Conservation (phyloP, 257 asterid genomes). For the Solanum tarapatanum region DNA sequence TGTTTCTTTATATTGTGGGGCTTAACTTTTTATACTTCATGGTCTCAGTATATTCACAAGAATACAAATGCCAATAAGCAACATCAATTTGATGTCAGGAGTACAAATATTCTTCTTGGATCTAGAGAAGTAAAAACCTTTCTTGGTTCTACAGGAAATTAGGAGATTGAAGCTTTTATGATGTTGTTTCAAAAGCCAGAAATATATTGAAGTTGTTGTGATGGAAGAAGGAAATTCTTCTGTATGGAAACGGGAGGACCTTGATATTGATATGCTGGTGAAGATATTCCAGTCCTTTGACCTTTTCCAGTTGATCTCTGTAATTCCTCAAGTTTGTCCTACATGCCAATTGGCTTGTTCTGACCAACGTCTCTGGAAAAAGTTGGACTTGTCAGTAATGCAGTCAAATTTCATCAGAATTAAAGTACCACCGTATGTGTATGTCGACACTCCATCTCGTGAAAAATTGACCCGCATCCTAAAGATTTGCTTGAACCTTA, state of each 20-base stretch:
- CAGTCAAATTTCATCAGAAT: slow-evolving; percentile 64
- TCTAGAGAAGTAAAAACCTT: neutral
- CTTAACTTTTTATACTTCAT: too few species aligned
- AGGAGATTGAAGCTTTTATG: neutral
- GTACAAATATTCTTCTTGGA: neutral
- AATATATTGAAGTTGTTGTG: neutral
- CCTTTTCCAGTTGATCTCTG: slow-evolving; percentile 42
- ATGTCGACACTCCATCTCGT: slow-evolving; percentile 56
- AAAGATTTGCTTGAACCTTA: slow-evolving; percentile 56
- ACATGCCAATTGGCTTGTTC: slow-evolving; percentile 63
- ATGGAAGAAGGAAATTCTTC: slow-evolving; percentile 36
- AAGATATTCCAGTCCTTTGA: slow-evolving; percentile 44
- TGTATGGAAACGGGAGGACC: slow-evolving; percentile 56
- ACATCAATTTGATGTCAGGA: neutral
- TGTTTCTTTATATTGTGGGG: too few species aligned
- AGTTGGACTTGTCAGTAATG: slow-evolving; percentile 42
- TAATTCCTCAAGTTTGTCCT: slow-evolving; percentile 57
- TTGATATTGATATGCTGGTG: slow-evolving; percentile 25
- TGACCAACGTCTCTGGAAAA: slow-evolving; percentile 66
- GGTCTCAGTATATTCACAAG: neutral
- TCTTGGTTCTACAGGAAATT: neutral
- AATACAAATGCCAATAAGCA: neutral
- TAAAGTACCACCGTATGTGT: slow-evolving; percentile 56
- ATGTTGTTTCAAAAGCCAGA: too few species aligned
- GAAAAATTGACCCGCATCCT: slow-evolving; percentile 44